These are phyloP conservation scores for Buddleja alternifolia DNA, from an alignment of 257 asterid genomes.

Conservation along the genomic window DNA sequence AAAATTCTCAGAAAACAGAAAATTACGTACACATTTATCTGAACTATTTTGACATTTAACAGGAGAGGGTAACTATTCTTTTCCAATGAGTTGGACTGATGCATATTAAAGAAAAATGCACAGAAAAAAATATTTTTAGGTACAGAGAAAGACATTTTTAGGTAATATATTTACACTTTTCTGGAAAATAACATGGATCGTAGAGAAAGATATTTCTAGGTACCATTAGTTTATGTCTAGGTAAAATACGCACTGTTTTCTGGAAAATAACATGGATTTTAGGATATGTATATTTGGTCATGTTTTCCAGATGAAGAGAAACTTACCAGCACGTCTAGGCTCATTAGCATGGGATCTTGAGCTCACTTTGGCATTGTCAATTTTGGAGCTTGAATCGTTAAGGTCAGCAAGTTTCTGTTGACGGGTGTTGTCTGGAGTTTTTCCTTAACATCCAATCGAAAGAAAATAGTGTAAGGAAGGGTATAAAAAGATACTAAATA, in stretches of 20 bases:
- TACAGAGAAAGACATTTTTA: too few relatives aligned
- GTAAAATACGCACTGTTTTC: neutral
- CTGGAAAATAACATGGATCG: neutral
- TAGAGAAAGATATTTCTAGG: neutral
- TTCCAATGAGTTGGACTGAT: slow-evolving; percentile 1
- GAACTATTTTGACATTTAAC: neutral
- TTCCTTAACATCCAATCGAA: slow-evolving; percentile 41
- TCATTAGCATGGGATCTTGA: slow-evolving; percentile 35
- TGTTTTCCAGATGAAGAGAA: slow-evolving; percentile 30
- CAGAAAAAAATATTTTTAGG: neutral
- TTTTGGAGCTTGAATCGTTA: slow-evolving; percentile 36
- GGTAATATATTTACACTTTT: neutral
- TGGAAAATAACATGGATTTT: neutral
- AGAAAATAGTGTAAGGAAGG: slow-evolving; percentile 10
- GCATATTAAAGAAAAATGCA: slow-evolving; percentile 7
- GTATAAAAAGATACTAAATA: slow-evolving; percentile 15
- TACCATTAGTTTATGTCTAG: too few relatives aligned
- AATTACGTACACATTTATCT: neutral
- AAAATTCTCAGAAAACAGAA: neutral
- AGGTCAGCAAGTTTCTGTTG: slow-evolving; percentile 35
- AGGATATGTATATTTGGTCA: neutral
- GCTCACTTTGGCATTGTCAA: slow-evolving; percentile 33
- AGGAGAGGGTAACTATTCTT: neutral
- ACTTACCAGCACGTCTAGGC: slow-evolving; percentile 79
- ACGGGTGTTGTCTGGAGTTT: slow-evolving; percentile 39